A percentile compares a stretch with the other conserved stretches of the same genome.
These are phyloP conservation scores for Backusella mclennaniae DNA, from an alignment of 192 early-diverging fungal genomes.

Conservation along the genomic window DNA sequence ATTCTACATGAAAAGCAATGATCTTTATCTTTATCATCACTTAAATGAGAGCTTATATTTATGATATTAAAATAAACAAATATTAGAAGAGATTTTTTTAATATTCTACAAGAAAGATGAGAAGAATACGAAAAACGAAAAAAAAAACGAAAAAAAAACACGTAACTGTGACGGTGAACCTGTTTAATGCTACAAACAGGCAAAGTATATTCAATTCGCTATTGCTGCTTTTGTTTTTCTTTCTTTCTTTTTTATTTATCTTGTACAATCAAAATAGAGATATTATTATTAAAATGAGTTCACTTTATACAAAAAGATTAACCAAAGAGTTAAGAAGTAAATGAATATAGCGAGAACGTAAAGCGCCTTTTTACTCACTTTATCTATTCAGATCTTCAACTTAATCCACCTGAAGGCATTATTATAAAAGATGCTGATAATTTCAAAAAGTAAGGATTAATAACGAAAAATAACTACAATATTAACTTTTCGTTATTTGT, in stretches of 20 bases:
- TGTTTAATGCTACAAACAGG: not conserved
- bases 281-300: not conserved
- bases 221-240: not conserved
- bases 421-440: constrained; percentile 49
- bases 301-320: constrained; percentile 49
- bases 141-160: not conserved
- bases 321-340: constrained; percentile 52
- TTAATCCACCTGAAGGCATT: constrained; percentile 53
- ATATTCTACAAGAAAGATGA: not conserved
- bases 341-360: not conserved
- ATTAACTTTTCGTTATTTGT: not conserved
- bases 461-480: not conserved
- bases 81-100: not conserved
- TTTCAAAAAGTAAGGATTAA: constrained; percentile 43
- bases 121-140: not conserved
- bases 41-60: not conserved
- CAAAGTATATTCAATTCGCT: not conserved
- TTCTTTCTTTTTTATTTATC: not conserved
- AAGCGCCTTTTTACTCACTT: not conserved
- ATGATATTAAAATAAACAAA: not conserved
- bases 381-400: constrained; percentile 42
- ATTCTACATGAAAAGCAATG: not conserved
- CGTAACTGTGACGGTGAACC: not conserved
- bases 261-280: not conserved
- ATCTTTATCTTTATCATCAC: not conserved